phyloP scores from a whole-genome alignment of 179 eudicot species.

The Spergularia azorica region DNA sequence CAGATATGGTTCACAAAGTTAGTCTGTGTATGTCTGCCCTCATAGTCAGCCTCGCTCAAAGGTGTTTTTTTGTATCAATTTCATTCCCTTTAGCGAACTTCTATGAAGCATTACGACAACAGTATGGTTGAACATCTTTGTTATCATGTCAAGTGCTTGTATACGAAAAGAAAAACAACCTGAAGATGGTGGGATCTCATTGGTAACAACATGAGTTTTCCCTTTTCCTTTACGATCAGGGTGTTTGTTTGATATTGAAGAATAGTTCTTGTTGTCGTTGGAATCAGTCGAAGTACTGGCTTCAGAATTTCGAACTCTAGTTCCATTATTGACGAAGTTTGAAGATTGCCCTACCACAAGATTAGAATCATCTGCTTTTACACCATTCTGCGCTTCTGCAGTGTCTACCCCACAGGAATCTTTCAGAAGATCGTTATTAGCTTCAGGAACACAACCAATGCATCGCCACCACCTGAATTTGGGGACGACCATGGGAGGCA shows the following conservation, averaged over 20 bases:
- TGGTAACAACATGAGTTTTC: slow-evolving; percentile 25
- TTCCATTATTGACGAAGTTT: slow-evolving; percentile 7
- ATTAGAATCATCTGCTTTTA: slow-evolving; percentile 12
- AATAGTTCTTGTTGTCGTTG: slow-evolving; percentile 14
- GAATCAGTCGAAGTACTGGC: slow-evolving; percentile 30
- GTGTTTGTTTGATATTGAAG: background rate
- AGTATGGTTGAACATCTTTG: background rate
- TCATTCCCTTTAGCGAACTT: background rate
- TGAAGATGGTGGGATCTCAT: slow-evolving; percentile 19
- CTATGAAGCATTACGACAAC: background rate
- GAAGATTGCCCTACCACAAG: slow-evolving; percentile 19
- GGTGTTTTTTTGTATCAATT: background rate
- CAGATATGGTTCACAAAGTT: background rate
- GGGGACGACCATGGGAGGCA: slow-evolving; percentile 37
- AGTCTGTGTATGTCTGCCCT: background rate
- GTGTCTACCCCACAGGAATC: background rate
- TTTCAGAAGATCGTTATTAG: background rate
- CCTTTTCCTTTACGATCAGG: slow-evolving; percentile 35
- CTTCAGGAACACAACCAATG: slow-evolving; percentile 26
- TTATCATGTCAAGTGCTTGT: background rate
- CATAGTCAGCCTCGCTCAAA: background rate
- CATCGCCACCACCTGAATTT: slow-evolving; percentile 36
- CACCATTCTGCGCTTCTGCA: slow-evolving; percentile 20
- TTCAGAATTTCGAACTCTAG: slow-evolving; percentile 14
- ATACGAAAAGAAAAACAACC: slow-evolving; percentile 16